These are phyloP conservation scores for Trichophyton simii DNA, from an alignment of 2,329 filamentous ascomycete genomes.

Conservation along the genomic window DNA sequence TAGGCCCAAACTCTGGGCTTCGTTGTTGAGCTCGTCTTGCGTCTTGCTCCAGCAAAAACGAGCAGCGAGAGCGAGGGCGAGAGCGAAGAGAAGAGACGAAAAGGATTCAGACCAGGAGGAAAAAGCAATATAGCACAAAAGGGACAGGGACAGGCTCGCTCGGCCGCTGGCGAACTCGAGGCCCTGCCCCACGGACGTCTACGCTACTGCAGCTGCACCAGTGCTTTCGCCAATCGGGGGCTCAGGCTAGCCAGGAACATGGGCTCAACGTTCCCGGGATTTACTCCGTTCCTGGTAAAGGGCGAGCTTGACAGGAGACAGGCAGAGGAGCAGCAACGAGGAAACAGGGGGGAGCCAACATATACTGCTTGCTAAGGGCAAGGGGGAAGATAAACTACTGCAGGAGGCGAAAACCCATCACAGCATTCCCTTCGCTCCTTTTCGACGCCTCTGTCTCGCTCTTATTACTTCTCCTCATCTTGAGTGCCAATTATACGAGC, in stretches of 20 bases:
- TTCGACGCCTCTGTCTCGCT: background rate
- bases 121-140: too few relatives aligned
- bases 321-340: background rate
- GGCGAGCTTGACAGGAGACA: background rate
- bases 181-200: background rate
- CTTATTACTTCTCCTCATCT: background rate
- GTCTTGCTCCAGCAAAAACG: background rate
- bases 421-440: background rate
- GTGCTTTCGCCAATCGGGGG: constrained; percentile 2
- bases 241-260: background rate
- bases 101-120: too few relatives aligned
- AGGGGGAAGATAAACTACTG: background rate
- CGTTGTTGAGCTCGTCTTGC: background rate
- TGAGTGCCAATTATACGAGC: too few relatives aligned
- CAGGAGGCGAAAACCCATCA: background rate
- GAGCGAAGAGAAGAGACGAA: too few relatives aligned
- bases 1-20: background rate
- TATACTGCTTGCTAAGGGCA: background rate
- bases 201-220: background rate
- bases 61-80: background rate
- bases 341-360: background rate
- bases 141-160: background rate
- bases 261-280: background rate
- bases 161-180: constrained; percentile 1
- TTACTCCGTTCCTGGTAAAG: background rate